Evolutionary conservation across 1,284 basidiomycete species (phyloP), one percentile per base, ranked within the genome.

Genomic region (Porogramme epimiltina): DNA sequence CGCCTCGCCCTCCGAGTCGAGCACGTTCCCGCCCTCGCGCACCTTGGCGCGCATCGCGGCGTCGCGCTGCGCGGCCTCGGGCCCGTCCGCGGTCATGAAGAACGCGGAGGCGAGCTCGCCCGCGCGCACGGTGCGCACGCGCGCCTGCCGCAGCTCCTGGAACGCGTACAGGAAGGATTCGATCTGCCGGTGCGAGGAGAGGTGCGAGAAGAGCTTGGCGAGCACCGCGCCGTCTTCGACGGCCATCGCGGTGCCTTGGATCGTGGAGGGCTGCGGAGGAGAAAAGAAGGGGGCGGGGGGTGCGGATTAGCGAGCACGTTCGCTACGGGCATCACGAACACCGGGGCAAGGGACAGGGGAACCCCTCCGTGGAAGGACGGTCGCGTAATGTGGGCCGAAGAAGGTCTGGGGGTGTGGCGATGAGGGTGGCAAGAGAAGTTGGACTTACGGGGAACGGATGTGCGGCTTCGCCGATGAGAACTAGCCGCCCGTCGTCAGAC

Each of bases 221-320:
- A 86, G 72, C 6, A 82, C 78, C 4, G 79, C 80, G 4, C 74
- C 80, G 52, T 85, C 84, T 67, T 86, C 73, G 66, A 38, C 74
- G 60, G 28, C 73, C 68, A 6, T 75, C 70, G 59, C 76, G 54
- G 60, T 69, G 69, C 63, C 75, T 72, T 56, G 73, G 73, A 37
- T 63, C 31, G n/a, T 75, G 43, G 54, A 76, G 68, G 20, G 65
- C 67, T 40, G 66, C 54, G 49, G 18, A 34, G 38, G 23, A 19
- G 16, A n/a, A 11, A 37, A 4, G 78, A 77, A 9, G 24, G 24
- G 22, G 18, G n/a, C 34, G 33, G 22, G 33, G 36, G 19, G 22
- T n/a, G n/a, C n/a, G n/a, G n/a, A n/a, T n/a, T n/a, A n/a, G n/a
- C n/a, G n/a, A n/a, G n/a, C n/a, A n/a, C n/a, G n/a, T n/a, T n/a